These are phyloP conservation scores for Amyloporia xantha DNA, from an alignment of 768 basidiomycete genomes.

Conservation along the genomic window DNA sequence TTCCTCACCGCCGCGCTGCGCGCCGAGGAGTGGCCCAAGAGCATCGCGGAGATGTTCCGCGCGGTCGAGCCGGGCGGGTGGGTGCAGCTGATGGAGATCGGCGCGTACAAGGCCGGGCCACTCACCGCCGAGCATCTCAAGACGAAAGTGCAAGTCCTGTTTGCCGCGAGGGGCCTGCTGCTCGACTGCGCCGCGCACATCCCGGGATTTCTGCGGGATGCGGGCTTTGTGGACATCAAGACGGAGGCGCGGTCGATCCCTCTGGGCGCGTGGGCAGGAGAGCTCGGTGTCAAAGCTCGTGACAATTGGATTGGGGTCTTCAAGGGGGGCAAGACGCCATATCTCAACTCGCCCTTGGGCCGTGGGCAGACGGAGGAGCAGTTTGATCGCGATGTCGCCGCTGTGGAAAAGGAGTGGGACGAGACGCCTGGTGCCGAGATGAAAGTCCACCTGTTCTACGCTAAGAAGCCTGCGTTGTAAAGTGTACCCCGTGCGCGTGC, in stretches of 20 bases:
- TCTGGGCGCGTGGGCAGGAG: constrained; percentile 21
- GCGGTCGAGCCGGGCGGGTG: constrained; percentile 29
- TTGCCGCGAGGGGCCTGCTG: constrained; percentile 3
- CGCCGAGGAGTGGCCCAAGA: constrained; percentile 21
- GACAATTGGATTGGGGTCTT: constrained; percentile 15
- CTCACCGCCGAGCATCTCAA: constrained; percentile 5
- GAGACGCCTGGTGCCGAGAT: constrained; percentile 9
- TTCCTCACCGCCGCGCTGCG: constrained; percentile 26
- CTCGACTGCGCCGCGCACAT: constrained; percentile 4
- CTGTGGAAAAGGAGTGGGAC: constrained; percentile 23
- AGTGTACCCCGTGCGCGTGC: too few species aligned
- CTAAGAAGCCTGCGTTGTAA: constrained; percentile 4
- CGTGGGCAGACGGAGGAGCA: constrained; percentile 16
- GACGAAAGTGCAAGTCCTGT: neutral
- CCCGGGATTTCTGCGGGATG: constrained; percentile 20
- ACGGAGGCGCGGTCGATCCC: constrained; percentile 15
- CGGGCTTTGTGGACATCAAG: constrained; percentile 22
- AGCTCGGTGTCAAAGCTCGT: constrained; percentile 16
- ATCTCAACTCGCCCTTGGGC: constrained; percentile 15
- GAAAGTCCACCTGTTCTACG: constrained; percentile 4
- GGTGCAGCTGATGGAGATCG: constrained; percentile 25
- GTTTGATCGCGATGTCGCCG: constrained; percentile 15
- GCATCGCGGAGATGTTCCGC: constrained; percentile 23
- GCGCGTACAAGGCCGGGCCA: constrained; percentile 11
- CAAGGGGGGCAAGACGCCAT: constrained; percentile 18